Conservation (phyloP, 495 filamentous ascomycete genomes). For the Lophiostoma macrostomum region DNA sequence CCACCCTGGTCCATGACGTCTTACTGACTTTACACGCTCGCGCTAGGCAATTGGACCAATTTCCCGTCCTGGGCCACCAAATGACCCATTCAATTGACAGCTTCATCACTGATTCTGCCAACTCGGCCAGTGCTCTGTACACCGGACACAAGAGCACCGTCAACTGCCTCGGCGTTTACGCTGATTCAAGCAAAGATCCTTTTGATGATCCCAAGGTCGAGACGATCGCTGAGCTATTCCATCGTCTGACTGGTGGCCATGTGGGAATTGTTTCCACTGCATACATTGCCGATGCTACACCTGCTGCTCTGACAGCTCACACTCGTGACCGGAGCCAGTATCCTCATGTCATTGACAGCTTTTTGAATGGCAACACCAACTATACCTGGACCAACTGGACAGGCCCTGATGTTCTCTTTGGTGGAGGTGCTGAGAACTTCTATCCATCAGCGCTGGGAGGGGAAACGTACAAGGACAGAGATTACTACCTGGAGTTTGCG, state of each 20-base stretch:
- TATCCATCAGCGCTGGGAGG: slow-evolving; percentile 45
- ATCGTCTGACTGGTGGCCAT: slow-evolving; percentile 55
- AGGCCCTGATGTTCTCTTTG: slow-evolving; percentile 71
- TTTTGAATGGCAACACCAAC: slow-evolving; percentile 44
- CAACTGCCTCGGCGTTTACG: slow-evolving; percentile 71
- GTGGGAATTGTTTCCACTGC: slow-evolving; percentile 64
- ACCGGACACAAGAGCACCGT: slow-evolving; percentile 71
- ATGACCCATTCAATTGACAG: slow-evolving; percentile 67
- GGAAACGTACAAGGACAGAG: slow-evolving; percentile 53
- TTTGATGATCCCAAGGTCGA: slow-evolving; percentile 78
- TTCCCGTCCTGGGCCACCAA: slow-evolving; percentile 55
- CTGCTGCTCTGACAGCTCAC: slow-evolving; percentile 64
- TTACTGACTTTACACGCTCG: too few relatives aligned
- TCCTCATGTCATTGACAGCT: slow-evolving; percentile 57
- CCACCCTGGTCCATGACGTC: too few relatives aligned
- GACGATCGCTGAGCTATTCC: slow-evolving; percentile 68
- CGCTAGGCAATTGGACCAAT: slow-evolving; percentile 67
- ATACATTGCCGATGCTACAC: slow-evolving; percentile 70
- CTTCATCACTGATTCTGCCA: slow-evolving; percentile 76
- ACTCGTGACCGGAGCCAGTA: slow-evolving; percentile 61
- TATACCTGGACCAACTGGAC: slow-evolving; percentile 66
- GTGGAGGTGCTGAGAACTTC: slow-evolving; percentile 72
- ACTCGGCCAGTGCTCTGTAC: slow-evolving; percentile 71
- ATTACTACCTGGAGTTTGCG: slow-evolving; percentile 66
- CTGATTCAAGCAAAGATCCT: slow-evolving; percentile 59